A percentile compares a stretch with the other conserved stretches of the same genome.
These are phyloP conservation scores for Acanthamoeba triangularis DNA, from an alignment of 208 protist genomes.

Conservation along the genomic window DNA sequence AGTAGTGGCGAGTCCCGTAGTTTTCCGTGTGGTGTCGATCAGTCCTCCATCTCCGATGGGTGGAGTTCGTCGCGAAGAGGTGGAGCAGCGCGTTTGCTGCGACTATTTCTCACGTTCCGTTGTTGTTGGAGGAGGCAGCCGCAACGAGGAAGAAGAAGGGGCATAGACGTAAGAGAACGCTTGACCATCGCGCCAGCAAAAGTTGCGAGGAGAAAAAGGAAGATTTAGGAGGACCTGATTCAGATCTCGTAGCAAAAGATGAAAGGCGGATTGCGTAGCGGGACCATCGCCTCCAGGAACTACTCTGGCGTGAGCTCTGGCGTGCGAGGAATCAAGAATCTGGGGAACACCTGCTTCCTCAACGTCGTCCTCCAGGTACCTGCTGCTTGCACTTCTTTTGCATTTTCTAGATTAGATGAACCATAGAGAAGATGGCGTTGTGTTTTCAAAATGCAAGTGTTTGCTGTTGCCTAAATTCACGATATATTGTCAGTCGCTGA, in stretches of 20 bases:
- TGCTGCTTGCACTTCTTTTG: neutral
- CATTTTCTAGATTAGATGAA: neutral
- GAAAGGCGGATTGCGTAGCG: slow-evolving; percentile 25
- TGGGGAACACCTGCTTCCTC: slow-evolving; percentile 66
- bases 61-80: neutral
- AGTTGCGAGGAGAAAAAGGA: too few relatives aligned
- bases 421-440: neutral
- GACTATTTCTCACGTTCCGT: neutral
- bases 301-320: neutral
- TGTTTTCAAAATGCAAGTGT: too few relatives aligned
- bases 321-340: slow-evolving; percentile 47
- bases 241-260: neutral
- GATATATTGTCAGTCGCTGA: neutral
- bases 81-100: too few relatives aligned
- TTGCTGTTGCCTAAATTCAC: neutral
- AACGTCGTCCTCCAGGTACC: slow-evolving; percentile 53
- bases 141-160: neutral
- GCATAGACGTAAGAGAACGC: too few relatives aligned
- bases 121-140: neutral
- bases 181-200: too few relatives aligned
- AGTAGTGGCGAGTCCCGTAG: neutral
- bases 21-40: neutral
- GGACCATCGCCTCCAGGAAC: neutral
- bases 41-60: neutral
- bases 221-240: too few relatives aligned